These are phyloP conservation scores for Dimargaris cristalligena DNA, from an alignment of 192 early-diverging fungal species.

Conservation along the genomic window DNA sequence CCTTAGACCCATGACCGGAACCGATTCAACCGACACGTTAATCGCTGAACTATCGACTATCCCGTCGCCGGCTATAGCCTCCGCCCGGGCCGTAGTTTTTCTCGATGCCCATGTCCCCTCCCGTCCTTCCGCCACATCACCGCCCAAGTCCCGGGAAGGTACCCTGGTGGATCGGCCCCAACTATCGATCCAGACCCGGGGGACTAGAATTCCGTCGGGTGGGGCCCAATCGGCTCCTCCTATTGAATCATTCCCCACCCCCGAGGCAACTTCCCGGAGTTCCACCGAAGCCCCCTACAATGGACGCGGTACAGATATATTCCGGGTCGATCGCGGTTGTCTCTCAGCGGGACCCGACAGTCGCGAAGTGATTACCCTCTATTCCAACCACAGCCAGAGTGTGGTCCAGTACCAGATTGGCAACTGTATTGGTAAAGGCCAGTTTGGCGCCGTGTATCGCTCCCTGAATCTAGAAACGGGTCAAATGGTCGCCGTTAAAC, in stretches of 20 bases:
- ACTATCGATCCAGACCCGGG: neutral
- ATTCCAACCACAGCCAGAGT: constrained; percentile 19
- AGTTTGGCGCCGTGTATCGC: constrained; percentile 79
- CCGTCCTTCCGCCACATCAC: neutral
- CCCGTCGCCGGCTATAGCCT: constrained; percentile 14
- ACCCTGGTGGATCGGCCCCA: neutral
- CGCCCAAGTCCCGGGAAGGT: neutral
- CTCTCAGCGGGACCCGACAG: neutral
- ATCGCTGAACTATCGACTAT: constrained; percentile 6
- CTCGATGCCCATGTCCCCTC: too few relatives aligned
- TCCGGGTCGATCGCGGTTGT: neutral
- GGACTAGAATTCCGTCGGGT: too few relatives aligned
- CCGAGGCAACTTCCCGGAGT: neutral
- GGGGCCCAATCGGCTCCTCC: neutral
- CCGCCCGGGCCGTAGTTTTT: too few relatives aligned
- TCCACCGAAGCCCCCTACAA: neutral
- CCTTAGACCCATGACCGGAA: neutral
- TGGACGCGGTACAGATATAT: too few relatives aligned
- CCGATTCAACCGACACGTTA: constrained; percentile 4
- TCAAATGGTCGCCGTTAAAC: constrained; percentile 74
- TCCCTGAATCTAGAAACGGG: constrained; percentile 65
- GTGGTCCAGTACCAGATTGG: constrained; percentile 50
- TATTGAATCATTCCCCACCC: neutral
- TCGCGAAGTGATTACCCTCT: constrained; percentile 20
- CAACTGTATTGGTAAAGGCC: constrained; percentile 77